Conservation (phyloP, 2,329 filamentous ascomycete species). For the Cladosporium sp. region DNA sequence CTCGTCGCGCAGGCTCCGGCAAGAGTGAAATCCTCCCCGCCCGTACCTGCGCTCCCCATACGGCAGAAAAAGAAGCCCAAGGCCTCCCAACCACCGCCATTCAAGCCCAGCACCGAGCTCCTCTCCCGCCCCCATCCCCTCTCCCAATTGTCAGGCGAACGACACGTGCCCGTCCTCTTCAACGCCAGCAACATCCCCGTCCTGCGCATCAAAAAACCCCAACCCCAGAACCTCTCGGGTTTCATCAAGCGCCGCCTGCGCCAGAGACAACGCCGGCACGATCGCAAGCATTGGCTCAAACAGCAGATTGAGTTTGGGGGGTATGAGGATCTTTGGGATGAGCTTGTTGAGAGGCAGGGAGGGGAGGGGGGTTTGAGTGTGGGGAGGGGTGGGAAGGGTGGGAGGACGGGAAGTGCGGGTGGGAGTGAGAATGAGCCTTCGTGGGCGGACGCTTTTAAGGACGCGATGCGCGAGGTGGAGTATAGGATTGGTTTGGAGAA, state of each 20-base stretch:
- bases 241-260: constrained; percentile 52
- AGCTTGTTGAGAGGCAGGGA: constrained; percentile 26
- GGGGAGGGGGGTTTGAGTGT: constrained; percentile 15
- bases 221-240: constrained; percentile 56
- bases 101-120: constrained; percentile 12
- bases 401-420: too few species aligned
- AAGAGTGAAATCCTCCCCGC: constrained; percentile 19
- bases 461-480: constrained; percentile 36
- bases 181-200: constrained; percentile 57
- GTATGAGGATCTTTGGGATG: constrained; percentile 50
- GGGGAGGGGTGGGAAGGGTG: constrained; percentile 8
- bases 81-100: neutral
- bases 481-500: constrained; percentile 20
- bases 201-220: constrained; percentile 62
- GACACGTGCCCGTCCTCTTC: constrained; percentile 57
- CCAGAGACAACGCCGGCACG: constrained; percentile 41
- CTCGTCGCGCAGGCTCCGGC: constrained; percentile 25
- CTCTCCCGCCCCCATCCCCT: constrained; percentile 26
- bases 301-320: constrained; percentile 38
- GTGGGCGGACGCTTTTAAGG: constrained; percentile 35
- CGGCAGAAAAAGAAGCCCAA: constrained; percentile 16
- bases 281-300: constrained; percentile 36
- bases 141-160: constrained; percentile 43
- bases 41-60: neutral
- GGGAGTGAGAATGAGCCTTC: constrained; percentile 19